Conservation (phyloP, 2,329 filamentous ascomycete species). For the Penicillium oxalicum region DNA sequence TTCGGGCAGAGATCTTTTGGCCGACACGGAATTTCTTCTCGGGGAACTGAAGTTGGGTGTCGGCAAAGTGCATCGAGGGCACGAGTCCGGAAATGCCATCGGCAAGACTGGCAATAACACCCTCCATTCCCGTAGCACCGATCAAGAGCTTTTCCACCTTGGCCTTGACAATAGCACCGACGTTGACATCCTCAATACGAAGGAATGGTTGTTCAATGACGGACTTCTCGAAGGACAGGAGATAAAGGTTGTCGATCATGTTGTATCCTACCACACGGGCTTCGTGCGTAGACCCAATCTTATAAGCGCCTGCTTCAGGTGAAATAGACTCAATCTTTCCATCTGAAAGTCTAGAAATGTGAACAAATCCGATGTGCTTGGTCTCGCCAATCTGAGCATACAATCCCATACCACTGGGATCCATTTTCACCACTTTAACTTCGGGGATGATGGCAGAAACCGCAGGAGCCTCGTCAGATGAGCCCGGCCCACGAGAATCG, state of each 20-base stretch:
- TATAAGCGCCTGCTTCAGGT: constrained; percentile 69
- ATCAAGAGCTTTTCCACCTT: constrained; percentile 80
- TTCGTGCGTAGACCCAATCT: constrained; percentile 69
- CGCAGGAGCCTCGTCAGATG: constrained; percentile 42
- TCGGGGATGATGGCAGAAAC: constrained; percentile 68
- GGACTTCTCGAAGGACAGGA: constrained; percentile 75
- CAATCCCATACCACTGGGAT: constrained; percentile 66
- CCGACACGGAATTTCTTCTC: constrained; percentile 95
- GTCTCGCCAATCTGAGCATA: constrained; percentile 67
- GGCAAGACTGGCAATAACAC: constrained; percentile 74
- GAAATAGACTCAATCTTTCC: constrained; percentile 80
- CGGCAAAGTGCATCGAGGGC: constrained; percentile 79
- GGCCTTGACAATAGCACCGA: constrained; percentile 75
- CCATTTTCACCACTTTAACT: constrained; percentile 73
- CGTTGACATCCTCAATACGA: constrained; percentile 79
- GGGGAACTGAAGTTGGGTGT: constrained; percentile 80
- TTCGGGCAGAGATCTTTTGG: constrained; percentile 73
- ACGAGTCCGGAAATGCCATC: constrained; percentile 88
- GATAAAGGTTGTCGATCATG: constrained; percentile 74
- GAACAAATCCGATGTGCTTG: constrained; percentile 74
- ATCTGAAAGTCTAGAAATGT: constrained; percentile 89
- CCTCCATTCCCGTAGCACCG: constrained; percentile 69
- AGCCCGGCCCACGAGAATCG: constrained; percentile 29
- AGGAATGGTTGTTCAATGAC: constrained; percentile 84
- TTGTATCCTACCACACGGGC: constrained; percentile 84